phyloP scores from a whole-genome alignment of 768 basidiomycete species.

The Phylloporus sp. region DNA sequence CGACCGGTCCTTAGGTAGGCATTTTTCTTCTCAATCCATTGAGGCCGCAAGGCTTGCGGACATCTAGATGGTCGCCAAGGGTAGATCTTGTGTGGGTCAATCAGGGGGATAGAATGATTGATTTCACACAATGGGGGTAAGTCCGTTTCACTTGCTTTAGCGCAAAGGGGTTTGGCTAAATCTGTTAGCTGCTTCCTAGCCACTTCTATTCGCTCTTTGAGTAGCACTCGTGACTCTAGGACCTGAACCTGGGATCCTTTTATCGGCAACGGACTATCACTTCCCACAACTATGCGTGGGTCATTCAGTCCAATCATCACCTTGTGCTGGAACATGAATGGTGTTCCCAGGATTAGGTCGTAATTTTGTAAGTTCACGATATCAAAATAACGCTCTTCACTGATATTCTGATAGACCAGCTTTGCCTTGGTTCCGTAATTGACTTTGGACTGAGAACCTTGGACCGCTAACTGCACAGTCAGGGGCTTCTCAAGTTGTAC shows the following conservation, averaged over 20 bases:
- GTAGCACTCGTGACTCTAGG: background rate
- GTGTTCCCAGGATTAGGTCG: constrained; percentile 38
- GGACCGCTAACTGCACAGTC: constrained; percentile 26
- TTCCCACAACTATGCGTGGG: constrained; percentile 9
- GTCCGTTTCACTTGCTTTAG: background rate
- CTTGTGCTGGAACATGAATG: constrained; percentile 34
- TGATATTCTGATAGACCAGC: constrained; percentile 16
- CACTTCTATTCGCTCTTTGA: background rate
- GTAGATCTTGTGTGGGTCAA: background rate
- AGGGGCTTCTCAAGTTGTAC: constrained; percentile 6
- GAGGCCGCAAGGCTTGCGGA: background rate
- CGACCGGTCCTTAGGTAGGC: background rate
- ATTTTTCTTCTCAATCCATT: background rate
- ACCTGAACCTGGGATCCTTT: constrained; percentile 2
- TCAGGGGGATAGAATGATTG: background rate
- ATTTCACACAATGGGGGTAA: constrained; percentile 1
- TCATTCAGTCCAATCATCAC: constrained; percentile 29
- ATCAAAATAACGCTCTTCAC: constrained; percentile 30
- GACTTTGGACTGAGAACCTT: constrained; percentile 29
- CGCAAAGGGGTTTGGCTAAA: background rate
- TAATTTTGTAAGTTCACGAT: no score
- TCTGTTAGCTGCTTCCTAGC: constrained; percentile 7
- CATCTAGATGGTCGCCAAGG: background rate
- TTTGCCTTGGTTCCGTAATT: constrained; percentile 12
- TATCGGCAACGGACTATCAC: constrained; percentile 9